These are phyloP conservation scores for Galerina sulciceps DNA, from an alignment of 768 basidiomycete genomes.

Conservation along the genomic window DNA sequence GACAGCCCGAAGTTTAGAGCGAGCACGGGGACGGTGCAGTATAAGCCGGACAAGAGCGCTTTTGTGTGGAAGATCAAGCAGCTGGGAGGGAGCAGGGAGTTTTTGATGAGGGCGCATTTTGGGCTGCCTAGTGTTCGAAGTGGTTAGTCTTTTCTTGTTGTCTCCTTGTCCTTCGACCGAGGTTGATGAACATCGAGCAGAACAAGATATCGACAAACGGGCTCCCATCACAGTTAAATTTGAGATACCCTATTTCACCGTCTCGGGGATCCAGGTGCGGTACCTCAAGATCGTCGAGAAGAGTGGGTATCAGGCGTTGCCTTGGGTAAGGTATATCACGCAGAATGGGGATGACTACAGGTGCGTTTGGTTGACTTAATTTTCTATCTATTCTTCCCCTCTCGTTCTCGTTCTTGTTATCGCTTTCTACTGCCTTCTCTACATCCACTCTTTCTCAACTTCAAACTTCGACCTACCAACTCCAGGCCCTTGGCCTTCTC, in stretches of 20 bases:
- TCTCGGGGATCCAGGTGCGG: slow-evolving; percentile 95
- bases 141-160: slow-evolving; percentile 58
- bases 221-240: slow-evolving; percentile 97
- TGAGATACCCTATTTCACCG: slow-evolving; percentile 98
- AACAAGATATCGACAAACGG: slow-evolving; percentile 84
- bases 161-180: too few relatives aligned
- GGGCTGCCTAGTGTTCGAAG: slow-evolving; percentile 92
- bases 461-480: neutral
- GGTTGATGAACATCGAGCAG: too few relatives aligned
- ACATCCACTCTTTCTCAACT: neutral
- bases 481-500: neutral
- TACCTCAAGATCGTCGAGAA: slow-evolving; percentile 99
- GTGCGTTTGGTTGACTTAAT: slow-evolving; percentile 44
- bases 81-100: slow-evolving; percentile 93
- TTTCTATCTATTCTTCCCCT: neutral
- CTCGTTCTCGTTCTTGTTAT: too few relatives aligned
- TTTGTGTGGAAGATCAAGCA: slow-evolving; percentile 99
- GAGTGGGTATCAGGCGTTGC: slow-evolving; percentile 94
- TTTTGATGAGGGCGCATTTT: slow-evolving; percentile 98
- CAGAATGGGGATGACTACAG: slow-evolving; percentile 95
- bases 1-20: slow-evolving; percentile 98
- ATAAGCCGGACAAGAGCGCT: slow-evolving; percentile 96
- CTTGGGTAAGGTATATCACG: slow-evolving; percentile 95
- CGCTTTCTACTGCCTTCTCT: neutral
- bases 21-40: slow-evolving; percentile 91